Conservation (phyloP, 768 basidiomycete species). For the Trametes cinnabarina region DNA sequence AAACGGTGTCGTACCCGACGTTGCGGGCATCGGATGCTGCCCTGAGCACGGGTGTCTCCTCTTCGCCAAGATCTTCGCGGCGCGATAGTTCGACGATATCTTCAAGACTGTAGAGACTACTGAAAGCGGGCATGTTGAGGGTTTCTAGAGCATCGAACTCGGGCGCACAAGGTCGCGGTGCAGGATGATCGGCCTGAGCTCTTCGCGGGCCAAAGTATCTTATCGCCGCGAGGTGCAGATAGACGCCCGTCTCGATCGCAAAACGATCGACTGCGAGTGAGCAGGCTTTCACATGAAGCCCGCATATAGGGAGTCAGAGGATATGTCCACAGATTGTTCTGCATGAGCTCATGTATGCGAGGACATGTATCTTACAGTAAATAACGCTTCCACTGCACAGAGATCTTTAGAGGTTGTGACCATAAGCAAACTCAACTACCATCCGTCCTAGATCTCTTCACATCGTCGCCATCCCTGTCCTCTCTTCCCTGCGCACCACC, state of each 20-base stretch:
- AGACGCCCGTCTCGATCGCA: conserved; percentile 8
- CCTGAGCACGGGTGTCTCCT: conserved; percentile 48
- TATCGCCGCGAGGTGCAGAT: conserved; percentile 12
- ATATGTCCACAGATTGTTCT: too few species aligned
- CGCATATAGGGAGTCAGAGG: background rate
- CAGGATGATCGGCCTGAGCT: background rate
- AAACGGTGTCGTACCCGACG: conserved; percentile 74
- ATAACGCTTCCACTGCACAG: background rate
- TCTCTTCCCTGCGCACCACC: conserved; percentile 13
- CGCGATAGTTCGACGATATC: conserved; percentile 23
- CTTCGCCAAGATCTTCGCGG: conserved; percentile 18
- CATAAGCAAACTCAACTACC: conserved; percentile 10
- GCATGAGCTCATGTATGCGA: too few species aligned
- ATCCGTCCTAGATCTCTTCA: conserved; percentile 30
- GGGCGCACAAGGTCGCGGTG: background rate
- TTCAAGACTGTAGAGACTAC: conserved; percentile 27
- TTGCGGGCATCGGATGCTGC: conserved; percentile 50
- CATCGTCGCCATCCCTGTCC: conserved; percentile 21
- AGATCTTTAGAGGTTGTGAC: too few species aligned
- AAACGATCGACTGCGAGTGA: conserved; percentile 1
- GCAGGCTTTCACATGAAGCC: background rate
- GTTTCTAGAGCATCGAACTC: background rate
- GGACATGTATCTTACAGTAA: background rate
- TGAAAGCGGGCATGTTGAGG: conserved; percentile 22
- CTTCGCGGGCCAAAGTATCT: background rate